Evolutionary conservation across 352 stramenopile genomes (phyloP).

Genomic region (Pythium pectinolyticum): DNA sequence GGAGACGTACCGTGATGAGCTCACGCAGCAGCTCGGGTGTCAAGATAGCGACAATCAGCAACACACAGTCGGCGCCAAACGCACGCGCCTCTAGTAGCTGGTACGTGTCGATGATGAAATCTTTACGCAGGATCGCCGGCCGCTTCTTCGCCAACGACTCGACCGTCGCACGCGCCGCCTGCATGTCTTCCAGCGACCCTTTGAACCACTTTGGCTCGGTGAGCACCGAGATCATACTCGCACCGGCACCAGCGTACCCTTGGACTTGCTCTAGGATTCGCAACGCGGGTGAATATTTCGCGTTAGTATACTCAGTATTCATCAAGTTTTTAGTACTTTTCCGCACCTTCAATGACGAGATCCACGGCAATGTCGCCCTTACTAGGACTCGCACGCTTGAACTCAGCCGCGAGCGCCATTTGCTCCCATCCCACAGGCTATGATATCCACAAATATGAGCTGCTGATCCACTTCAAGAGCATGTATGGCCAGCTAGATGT

Average conservation of each 20-base stretch:
- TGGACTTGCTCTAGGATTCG: conserved; percentile 81
- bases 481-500: not conserved
- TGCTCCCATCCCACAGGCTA: conserved; percentile 61
- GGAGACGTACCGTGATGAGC: conserved; percentile 58
- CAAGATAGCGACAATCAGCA: conserved; percentile 96
- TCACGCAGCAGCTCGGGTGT: conserved; percentile 50
- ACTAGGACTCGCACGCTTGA: conserved; percentile 97
- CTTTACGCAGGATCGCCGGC: conserved; percentile 85
- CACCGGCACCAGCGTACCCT: conserved; percentile 90
- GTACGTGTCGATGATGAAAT: conserved; percentile 97
- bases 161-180: conserved; percentile 49
- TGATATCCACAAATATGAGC: conserved; percentile 1
- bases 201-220: conserved; percentile 98
- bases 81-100: conserved; percentile 94
- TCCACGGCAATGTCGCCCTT: conserved; percentile 95
- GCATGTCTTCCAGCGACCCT: conserved; percentile 90
- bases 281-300: not conserved
- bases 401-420: conserved; percentile 96
- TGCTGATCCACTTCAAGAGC: not conserved
- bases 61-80: conserved; percentile 94
- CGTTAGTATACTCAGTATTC: too few species aligned
- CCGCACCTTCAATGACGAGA: conserved; percentile 59
- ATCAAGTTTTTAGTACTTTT: too few species aligned
- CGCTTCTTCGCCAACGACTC: conserved; percentile 39
- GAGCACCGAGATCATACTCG: conserved; percentile 96